These are phyloP conservation scores for Carex arenaria DNA, from an alignment of 202 grass and related monocot genomes.

Conservation along the genomic window DNA sequence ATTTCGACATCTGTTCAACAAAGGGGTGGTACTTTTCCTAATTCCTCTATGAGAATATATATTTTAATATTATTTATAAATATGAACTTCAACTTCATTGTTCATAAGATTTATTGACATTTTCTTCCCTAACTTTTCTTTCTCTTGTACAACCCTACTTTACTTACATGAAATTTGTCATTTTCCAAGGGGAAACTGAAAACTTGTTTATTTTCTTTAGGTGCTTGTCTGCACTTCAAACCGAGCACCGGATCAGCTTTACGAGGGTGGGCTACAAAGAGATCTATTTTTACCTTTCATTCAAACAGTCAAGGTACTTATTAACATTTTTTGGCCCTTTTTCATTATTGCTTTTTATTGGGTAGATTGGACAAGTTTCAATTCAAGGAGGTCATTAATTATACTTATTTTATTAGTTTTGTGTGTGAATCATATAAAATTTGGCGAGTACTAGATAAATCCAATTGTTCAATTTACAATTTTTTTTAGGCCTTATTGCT, in stretches of 20 bases:
- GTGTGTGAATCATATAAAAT: too few relatives aligned
- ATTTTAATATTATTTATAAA: background rate
- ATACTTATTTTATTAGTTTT: too few relatives aligned
- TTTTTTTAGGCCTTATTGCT: background rate
- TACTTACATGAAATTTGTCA: background rate
- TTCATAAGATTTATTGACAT: background rate
- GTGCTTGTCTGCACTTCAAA: slow-evolving; percentile 93
- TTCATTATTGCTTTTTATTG: background rate
- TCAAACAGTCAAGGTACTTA: slow-evolving; percentile 70
- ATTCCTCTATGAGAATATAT: background rate
- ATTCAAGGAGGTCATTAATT: background rate
- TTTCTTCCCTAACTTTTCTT: background rate
- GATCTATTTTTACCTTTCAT: slow-evolving; percentile 91
- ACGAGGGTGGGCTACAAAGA: slow-evolving; percentile 91
- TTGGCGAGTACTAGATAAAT: background rate
- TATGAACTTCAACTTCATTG: background rate
- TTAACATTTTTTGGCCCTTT: slow-evolving; percentile 9
- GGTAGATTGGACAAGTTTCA: background rate
- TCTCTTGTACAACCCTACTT: background rate
- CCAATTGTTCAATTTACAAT: background rate
- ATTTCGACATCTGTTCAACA: slow-evolving; percentile 81
- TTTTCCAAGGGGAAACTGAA: background rate
- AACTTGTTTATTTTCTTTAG: slow-evolving; percentile 35
- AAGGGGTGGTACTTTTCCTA: slow-evolving; percentile 63
- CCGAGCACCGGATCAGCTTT: slow-evolving; percentile 82